phyloP scores from a whole-genome alignment of 495 filamentous ascomycete species.

The Tuber melanosporum region DNA sequence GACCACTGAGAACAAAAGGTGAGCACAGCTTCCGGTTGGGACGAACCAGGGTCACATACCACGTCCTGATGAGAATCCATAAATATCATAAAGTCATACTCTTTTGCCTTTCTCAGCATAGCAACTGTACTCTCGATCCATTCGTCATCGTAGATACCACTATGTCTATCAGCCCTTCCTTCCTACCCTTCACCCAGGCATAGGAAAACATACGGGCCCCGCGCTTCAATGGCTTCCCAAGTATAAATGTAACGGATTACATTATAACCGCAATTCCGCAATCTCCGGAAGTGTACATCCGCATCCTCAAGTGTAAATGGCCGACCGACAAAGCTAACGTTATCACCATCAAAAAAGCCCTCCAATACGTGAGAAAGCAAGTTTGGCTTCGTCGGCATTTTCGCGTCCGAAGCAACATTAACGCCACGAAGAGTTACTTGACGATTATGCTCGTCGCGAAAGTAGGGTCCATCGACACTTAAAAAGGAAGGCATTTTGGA shows the following conservation, averaged over 20 bases:
- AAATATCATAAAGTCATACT: conserved; percentile 90
- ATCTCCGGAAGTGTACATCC: conserved; percentile 74
- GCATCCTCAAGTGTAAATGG: conserved; percentile 80
- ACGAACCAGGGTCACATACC: background rate
- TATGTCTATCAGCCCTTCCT: background rate
- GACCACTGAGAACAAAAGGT: conserved; percentile 64
- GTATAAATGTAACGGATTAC: conserved; percentile 94
- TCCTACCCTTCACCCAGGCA: background rate
- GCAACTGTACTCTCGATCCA: conserved; percentile 88
- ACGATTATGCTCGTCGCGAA: conserved; percentile 63
- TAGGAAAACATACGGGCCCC: conserved; percentile 54
- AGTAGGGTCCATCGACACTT: conserved; percentile 72
- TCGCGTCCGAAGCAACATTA: conserved; percentile 62
- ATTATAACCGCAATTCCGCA: conserved; percentile 88
- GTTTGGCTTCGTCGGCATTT: conserved; percentile 68
- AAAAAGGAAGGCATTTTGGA: conserved; percentile 45
- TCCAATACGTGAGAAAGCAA: conserved; percentile 70
- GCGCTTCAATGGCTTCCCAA: conserved; percentile 97
- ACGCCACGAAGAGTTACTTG: conserved; percentile 65
- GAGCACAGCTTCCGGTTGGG: background rate
- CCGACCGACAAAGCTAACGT: conserved; percentile 78
- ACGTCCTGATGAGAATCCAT: conserved; percentile 99
- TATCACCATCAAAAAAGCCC: conserved; percentile 86
- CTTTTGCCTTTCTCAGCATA: conserved; percentile 71
- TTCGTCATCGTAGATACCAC: conserved; percentile 84